These are phyloP conservation scores for Pyrus betulifolia DNA, from an alignment of 306 rosid species.

Conservation along the genomic window DNA sequence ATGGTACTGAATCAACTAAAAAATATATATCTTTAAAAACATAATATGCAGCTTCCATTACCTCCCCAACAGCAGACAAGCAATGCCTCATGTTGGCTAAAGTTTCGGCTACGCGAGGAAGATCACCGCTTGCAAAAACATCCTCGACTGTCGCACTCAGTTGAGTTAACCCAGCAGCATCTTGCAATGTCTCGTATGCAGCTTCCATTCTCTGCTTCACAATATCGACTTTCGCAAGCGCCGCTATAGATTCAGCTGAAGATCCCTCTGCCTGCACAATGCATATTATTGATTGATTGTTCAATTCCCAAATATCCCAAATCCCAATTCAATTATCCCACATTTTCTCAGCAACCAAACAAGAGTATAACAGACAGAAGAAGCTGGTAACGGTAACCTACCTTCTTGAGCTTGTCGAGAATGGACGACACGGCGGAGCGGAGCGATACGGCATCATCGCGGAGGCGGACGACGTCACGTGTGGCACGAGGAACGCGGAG, in stretches of 20 bases:
- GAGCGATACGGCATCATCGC: constrained; percentile 86
- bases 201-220: constrained; percentile 99
- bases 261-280: constrained; percentile 84
- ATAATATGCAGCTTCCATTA: constrained; percentile 8
- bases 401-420: constrained; percentile 93
- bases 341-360: constrained; percentile 7
- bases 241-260: constrained; percentile 91
- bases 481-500: constrained; percentile 95
- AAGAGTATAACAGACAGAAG: neutral
- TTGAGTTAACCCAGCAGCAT: constrained; percentile 98
- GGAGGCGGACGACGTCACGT: constrained; percentile 83
- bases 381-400: neutral
- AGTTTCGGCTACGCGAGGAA: constrained; percentile 91
- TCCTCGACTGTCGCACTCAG: constrained; percentile 94
- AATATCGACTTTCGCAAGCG: constrained; percentile 82
- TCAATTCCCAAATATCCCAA: neutral
- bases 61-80: constrained; percentile 99
- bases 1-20: constrained; percentile 4
- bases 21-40: neutral
- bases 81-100: constrained; percentile 98
- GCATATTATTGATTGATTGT: neutral
- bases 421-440: constrained; percentile 79
- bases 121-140: constrained; percentile 97
- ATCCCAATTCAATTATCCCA: neutral
- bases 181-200: constrained; percentile 91